Base-by-base conservation (phyloP, 148 eudicot genomes). In the Cornus controversa region DNA sequence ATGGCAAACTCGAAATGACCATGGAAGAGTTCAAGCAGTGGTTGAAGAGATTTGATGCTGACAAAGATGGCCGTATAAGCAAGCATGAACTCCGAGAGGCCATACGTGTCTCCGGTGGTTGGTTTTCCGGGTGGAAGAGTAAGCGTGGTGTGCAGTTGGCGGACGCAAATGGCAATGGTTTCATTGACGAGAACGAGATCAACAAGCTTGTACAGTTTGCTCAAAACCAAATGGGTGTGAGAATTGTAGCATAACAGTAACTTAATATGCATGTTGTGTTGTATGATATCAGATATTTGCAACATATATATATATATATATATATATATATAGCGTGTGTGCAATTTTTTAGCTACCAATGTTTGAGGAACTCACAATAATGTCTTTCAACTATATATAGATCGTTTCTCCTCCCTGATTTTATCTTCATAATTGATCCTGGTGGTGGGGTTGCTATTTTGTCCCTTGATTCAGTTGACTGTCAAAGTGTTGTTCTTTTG, bases 1-100 rank as follows among this genome's bases (percentile, higher is more conserved):
- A 66, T 58, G 82, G 79, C 53, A 82, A 72, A 45, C 73, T 27
- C 6, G 79, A 78, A 45, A 79, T 79, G 78, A 82, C 76, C 8
- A 31, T 66, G 47, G 76, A 82, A 8, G 73, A 82, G 60, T 79
- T 79, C 77, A 83, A 71, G 71, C 64, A 15, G 24, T 83, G 85
- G 82, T 25, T 82, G 10, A 82, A 72, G 78, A 77, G n/a, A 72
- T 77, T 82, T 18, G 84, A 77, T 7, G 24, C 63, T 20, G 64
- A 82, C 20, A 25, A 34, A 62, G 84, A 82, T 14, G 84, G 84
- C 2, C 14, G 65, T 11, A 77, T 81, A 73, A 77, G 80, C 77
- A 11, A 66, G 31, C 31, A 58, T 28, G 84, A 81, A 53, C 84
- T 81, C 71, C 80, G 73, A 6, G 66, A 79, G 13, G 82, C 73